Evolutionary conservation across 208 protist species (phyloP), one percentile per base, ranked within the genome.

Genomic region (Novymonas esmeraldas): DNA sequence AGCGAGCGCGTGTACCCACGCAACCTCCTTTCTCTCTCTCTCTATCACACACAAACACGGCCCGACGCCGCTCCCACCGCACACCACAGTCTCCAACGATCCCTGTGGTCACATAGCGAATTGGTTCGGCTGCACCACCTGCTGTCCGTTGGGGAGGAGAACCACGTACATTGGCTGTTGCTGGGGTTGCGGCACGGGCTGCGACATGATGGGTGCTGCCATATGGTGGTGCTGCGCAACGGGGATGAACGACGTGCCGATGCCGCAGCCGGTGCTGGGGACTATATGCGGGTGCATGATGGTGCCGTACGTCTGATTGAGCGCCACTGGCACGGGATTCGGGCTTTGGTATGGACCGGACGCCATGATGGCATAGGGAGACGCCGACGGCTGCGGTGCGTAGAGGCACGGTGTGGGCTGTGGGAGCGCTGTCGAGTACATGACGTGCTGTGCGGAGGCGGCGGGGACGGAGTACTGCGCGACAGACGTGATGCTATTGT

Each of bases 101-200:
- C 9, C 45, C 45, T n/a, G n/a, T 50, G 10, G n/a, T 36, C 65
- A 73, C 29, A 73, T 45, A 24, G 49, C 26, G 29, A 73, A 62
- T 57, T 73, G 67, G 38, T 60, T 52, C 5, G 60, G 57, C 11
- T 57, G 58, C 6, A 78, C 39, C 13, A 71, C 38, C 29, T 68
- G 65, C 31, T 71, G 67, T 6, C 56, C 69, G 28, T 83, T 73
- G 18, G 77, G 78, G 20, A 87, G 49, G 10, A 83, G 48, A 52
- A 87, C 68, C 39, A 81, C 64, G 55, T 75, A 78, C 13, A 79
- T 11, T n/a, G 69, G 64, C 36, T 70, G 64, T 22, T 41, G 61
- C 33, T 59, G 64, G 16, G 13, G 58, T 29, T 61, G 39, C 44
- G 58, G 54, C 22, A 68, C 3, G 1, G 24, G 33, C 16, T 46